Base-by-base conservation (phyloP, 73 alveolate genomes). In the Blepharisma stoltei region DNA sequence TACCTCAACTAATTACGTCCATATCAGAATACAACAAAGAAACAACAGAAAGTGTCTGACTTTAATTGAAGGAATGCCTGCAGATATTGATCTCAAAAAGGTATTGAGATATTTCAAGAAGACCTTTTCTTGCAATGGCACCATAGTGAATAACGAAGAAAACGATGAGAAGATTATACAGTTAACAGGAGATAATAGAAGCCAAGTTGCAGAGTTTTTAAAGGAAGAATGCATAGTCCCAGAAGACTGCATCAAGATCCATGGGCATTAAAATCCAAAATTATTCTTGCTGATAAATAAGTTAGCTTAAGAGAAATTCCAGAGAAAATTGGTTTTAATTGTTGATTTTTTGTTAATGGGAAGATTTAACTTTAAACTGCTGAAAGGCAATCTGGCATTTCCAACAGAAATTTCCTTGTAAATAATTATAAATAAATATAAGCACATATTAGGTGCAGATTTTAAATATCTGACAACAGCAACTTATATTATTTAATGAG, bases 31-130 rank as follows among this genome's bases (percentile, higher is more conserved):
- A 77, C 87, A 86, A 45, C 78, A 86, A 67, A 20, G 93, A 45
- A 86, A 83, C 50, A 76, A 78, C 52, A 55, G 87, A 7, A 86
- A 86, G 60, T 86, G 93, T 37, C 52, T 67, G 55, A 83, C 93
- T 54, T 81, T 86, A 41, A 83, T 86, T 21, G 55, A 86, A 70
- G 93, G 93, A 1, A 54, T 86, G 8, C 88, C 93, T 6, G 90
- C 69, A n/a, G 93, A 86, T 54, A 46, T 86, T 4, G 93, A 86
- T 45, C 54, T 75, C 81, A 86, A 86, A 76, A 83, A 83, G 49
- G 73, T 86, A 9, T 76, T 86, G 66, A 55, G 75, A 18, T 76
- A 81, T 25, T 86, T 76, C 78, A 86, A 86, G 65, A 69, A 69
- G 5, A 53, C 79, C 5, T 69, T 37, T 25, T 44, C 67, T 69